Base-by-base conservation (phyloP, 2,329 filamentous ascomycete species). In the Colletotrichum viniferum region DNA sequence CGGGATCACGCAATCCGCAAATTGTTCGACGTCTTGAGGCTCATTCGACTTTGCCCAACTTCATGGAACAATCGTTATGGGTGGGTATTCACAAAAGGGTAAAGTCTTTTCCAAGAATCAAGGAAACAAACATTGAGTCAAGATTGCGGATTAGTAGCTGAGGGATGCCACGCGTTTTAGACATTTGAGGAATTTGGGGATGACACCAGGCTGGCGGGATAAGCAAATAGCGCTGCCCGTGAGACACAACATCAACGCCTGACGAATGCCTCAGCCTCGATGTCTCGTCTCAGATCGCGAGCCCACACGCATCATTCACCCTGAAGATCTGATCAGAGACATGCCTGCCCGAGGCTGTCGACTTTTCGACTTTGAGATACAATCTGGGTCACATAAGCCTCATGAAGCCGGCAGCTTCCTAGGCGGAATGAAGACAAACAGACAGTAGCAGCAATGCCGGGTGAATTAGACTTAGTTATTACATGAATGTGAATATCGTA, bases 391-490 rank as follows among this genome's bases (percentile, higher is more conserved):
- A 7, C 28, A 0, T 2, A 7, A n/a, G 10, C 14, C 18, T 8
- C 14, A 24, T 18, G 21, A 38, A 55, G 8, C 5, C 4, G 52
- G 14, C 16, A 43, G 16, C 26, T 26, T 26, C 26, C 26, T 26
- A 5, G 26, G 26, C 4, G 36, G 10, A 1, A 43, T 43, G 38
- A 43, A 3, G 9, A 1, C 38, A 18, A 43, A n/a, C 3, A 9
- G 8, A 43, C 4, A 43, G 36, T 58, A 5, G n/a, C 13, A 21
- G 30, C 16, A 13, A 58, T 52, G 4, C 9, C 34, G 18, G 8
- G 28, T 28, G 32, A 66, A 74, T 74, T 70, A 74, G 14, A 65
- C 60, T 74, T 62, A 74, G 74, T 74, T 66, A 74, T 76, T 76
- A 74, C 71, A 34, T 61, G 70, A 69, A 69, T 36, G 34, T 38